These are phyloP conservation scores for Annulohypoxylon maeteangense DNA, from an alignment of 495 filamentous ascomycete species.

Conservation along the genomic window DNA sequence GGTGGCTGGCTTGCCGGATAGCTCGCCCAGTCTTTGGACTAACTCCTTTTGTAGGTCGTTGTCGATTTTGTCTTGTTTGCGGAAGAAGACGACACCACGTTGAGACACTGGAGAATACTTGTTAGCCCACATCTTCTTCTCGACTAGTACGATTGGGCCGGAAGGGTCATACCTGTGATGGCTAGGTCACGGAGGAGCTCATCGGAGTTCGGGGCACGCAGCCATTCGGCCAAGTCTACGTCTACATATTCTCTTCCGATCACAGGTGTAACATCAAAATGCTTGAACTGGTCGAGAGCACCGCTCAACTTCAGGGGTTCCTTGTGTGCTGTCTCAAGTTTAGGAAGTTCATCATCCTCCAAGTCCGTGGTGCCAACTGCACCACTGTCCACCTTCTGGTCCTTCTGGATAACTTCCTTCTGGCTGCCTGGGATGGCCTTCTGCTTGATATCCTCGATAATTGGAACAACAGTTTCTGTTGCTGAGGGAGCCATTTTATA, in stretches of 20 bases:
- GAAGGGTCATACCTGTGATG: slow-evolving; percentile 66
- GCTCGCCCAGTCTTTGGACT: slow-evolving; percentile 69
- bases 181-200: slow-evolving; percentile 74
- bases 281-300: slow-evolving; percentile 65
- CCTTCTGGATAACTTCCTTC: slow-evolving; percentile 13
- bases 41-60: slow-evolving; percentile 76
- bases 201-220: slow-evolving; percentile 71
- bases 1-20: slow-evolving; percentile 73
- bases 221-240: slow-evolving; percentile 67
- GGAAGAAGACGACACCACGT: slow-evolving; percentile 85
- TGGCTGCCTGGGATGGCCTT: slow-evolving; percentile 27
- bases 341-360: slow-evolving; percentile 34
- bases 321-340: slow-evolving; percentile 40
- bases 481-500: slow-evolving; percentile 44
- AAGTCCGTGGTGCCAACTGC: slow-evolving; percentile 32
- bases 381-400: slow-evolving; percentile 5
- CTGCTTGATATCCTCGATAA: slow-evolving; percentile 43
- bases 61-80: slow-evolving; percentile 72
- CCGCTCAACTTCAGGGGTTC: slow-evolving; percentile 62
- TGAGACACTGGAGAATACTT: slow-evolving; percentile 76
- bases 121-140: slow-evolving; percentile 61
- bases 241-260: slow-evolving; percentile 74
- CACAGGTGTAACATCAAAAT: slow-evolving; percentile 72
- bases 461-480: slow-evolving; percentile 39
- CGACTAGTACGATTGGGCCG: slow-evolving; percentile 26